These are phyloP conservation scores for Termitomyces sp. DNA, from an alignment of 768 basidiomycete species.

Conservation along the genomic window DNA sequence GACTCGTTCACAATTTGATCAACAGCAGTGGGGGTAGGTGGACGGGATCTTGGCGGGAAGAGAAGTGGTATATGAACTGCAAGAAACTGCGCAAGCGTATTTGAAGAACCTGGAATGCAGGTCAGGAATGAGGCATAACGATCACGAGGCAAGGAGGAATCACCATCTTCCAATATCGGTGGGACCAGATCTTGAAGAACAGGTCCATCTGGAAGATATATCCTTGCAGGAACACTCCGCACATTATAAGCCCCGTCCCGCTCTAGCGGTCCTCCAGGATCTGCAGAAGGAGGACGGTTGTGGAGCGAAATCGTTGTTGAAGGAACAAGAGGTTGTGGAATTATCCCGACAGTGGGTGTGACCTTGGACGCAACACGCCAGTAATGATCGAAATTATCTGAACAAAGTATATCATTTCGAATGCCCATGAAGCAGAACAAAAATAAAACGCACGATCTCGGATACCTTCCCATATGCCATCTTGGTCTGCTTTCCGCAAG, in stretches of 20 bases:
- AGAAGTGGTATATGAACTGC: constrained; percentile 73
- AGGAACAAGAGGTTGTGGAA: constrained; percentile 49
- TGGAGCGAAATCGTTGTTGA: constrained; percentile 57
- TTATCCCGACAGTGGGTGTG: constrained; percentile 70
- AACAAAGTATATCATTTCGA: constrained; percentile 3
- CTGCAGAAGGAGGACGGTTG: constrained; percentile 57
- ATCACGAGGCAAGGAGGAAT: not conserved
- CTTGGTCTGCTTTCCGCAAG: constrained; percentile 86
- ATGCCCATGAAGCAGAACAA: not conserved
- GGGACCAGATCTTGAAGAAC: constrained; percentile 87
- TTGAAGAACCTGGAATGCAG: constrained; percentile 48
- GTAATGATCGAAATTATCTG: constrained; percentile 95
- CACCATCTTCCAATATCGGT: constrained; percentile 74
- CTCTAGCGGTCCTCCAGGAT: constrained; percentile 48
- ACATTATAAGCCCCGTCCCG: constrained; percentile 85
- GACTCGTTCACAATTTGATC: constrained; percentile 32
- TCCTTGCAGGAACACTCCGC: constrained; percentile 80
- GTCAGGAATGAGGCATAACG: not conserved
- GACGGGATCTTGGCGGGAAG: constrained; percentile 51
- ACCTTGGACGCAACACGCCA: constrained; percentile 94
- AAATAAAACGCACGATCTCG: constrained; percentile 71
- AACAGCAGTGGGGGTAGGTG: constrained; percentile 35
- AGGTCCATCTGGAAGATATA: constrained; percentile 88
- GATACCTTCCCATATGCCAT: constrained; percentile 96
- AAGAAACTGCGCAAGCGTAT: constrained; percentile 67